Conservation (phyloP, 768 basidiomycete genomes). For the Lactifluus volemus region DNA sequence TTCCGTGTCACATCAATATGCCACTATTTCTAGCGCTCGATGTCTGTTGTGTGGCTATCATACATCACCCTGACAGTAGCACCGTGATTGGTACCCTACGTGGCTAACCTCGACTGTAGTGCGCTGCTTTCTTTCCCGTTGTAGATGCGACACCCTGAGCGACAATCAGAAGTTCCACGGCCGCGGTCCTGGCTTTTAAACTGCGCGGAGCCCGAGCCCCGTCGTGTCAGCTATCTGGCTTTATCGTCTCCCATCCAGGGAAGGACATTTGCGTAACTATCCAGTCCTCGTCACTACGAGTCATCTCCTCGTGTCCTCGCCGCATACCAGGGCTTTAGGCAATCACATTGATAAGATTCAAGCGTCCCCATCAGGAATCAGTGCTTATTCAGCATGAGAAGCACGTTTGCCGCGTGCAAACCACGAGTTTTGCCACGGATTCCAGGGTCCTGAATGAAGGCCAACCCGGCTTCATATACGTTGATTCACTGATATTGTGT, state of each 20-base stretch:
- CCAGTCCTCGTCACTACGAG: background rate
- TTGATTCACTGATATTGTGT: background rate
- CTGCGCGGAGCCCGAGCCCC: too few relatives aligned
- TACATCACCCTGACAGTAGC: background rate
- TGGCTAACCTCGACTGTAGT: background rate
- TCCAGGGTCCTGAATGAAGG: background rate
- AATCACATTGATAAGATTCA: too few relatives aligned
- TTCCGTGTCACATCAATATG: too few relatives aligned
- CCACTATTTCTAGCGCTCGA: too few relatives aligned
- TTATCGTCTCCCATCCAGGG: too few relatives aligned
- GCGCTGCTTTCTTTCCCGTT: background rate
- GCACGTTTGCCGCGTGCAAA: background rate
- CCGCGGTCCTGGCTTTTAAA: background rate
- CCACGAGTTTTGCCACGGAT: background rate
- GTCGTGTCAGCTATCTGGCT: background rate
- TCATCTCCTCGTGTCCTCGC: background rate
- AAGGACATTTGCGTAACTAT: too few relatives aligned
- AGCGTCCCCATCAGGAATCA: background rate
- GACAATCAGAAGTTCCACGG: background rate
- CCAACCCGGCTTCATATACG: background rate
- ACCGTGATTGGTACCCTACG: background rate
- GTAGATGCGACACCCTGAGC: background rate
- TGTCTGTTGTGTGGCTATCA: too few relatives aligned
- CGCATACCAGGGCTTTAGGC: background rate
- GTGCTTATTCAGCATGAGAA: too few relatives aligned